A percentile compares a stretch with the other conserved stretches of the same genome.
phyloP scores from a whole-genome alignment of 1,284 basidiomycete genomes.

The Pseudozyma thailandica region DNA sequence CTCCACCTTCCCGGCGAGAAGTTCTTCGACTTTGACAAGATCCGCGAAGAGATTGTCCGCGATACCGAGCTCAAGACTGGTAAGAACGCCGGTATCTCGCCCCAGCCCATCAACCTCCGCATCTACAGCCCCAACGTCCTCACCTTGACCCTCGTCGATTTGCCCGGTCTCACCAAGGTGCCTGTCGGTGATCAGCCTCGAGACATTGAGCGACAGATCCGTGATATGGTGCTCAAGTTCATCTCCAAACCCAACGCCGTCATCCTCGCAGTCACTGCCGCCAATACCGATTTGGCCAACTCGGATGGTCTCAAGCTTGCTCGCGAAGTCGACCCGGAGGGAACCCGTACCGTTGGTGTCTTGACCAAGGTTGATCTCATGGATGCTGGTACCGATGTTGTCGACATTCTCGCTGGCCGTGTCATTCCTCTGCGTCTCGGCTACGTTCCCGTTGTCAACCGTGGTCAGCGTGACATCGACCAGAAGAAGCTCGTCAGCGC shows the following conservation, averaged over 20 bases:
- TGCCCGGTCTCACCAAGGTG: conserved; percentile 91
- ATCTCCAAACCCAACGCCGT: conserved; percentile 97
- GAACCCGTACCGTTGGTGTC: conserved; percentile 93
- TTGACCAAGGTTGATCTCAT: conserved; percentile 97
- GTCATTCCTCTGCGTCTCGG: conserved; percentile 97
- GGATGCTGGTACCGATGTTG: conserved; percentile 97
- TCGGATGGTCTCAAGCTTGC: conserved; percentile 97
- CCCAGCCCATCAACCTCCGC: conserved; percentile 90
- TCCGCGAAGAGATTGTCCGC: conserved; percentile 95
- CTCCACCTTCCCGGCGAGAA: conserved; percentile 94
- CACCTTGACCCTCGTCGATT: conserved; percentile 93
- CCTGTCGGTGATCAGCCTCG: conserved; percentile 75
- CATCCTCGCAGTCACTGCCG: conserved; percentile 93
- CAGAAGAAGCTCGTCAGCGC: conserved; percentile 85
- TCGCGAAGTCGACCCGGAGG: conserved; percentile 92
- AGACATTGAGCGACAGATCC: conserved; percentile 96
- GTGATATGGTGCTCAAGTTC: conserved; percentile 90
- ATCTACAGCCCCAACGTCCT: conserved; percentile 97
- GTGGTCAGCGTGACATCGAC: conserved; percentile 97
- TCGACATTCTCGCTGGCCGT: conserved; percentile 93
- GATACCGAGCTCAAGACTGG: conserved; percentile 98
- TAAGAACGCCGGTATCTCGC: conserved; percentile 98
- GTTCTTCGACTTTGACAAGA: conserved; percentile 93
- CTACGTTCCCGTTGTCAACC: conserved; percentile 97
- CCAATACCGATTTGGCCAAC: conserved; percentile 98